A percentile compares a stretch with the other conserved stretches of the same genome.
Evolutionary conservation across 202 grass and related monocot genomes (phyloP).

Genomic region (Cymbopogon flexuosus): DNA sequence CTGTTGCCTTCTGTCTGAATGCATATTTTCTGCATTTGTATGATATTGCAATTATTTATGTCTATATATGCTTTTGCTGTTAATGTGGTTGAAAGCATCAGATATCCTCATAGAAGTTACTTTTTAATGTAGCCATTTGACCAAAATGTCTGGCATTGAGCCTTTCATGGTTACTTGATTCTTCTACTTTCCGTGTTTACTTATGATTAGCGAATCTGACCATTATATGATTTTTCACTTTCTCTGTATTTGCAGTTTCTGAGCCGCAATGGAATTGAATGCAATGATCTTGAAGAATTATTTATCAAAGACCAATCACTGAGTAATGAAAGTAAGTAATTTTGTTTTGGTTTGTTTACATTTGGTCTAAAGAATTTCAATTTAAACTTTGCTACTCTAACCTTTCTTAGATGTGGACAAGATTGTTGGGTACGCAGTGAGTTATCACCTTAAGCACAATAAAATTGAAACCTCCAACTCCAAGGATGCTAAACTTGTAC

Average conservation of each 20-base stretch:
- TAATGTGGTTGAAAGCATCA: constrained; percentile 3
- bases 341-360: constrained; percentile 16
- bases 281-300: constrained; percentile 81
- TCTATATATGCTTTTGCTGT: not conserved
- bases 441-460: constrained; percentile 80
- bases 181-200: not conserved
- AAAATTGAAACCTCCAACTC: constrained; percentile 60
- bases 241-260: constrained; percentile 56
- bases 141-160: not conserved
- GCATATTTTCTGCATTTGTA: not conserved
- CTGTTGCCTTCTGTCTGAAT: not conserved
- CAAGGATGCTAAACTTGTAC: constrained; percentile 74
- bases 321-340: constrained; percentile 87
- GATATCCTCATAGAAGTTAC: not conserved
- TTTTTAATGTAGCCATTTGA: not conserved
- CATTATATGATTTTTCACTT: constrained; percentile 5
- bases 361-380: not conserved
- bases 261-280: constrained; percentile 69
- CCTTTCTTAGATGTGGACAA: constrained; percentile 82
- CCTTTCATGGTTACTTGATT: not conserved
- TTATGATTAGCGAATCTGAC: not conserved
- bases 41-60: constrained; percentile 1
- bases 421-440: constrained; percentile 87
- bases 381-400: constrained; percentile 24
- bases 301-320: constrained; percentile 90